Base-by-base conservation (phyloP, 441 rosid species). In the Kokia cookei region DNA sequence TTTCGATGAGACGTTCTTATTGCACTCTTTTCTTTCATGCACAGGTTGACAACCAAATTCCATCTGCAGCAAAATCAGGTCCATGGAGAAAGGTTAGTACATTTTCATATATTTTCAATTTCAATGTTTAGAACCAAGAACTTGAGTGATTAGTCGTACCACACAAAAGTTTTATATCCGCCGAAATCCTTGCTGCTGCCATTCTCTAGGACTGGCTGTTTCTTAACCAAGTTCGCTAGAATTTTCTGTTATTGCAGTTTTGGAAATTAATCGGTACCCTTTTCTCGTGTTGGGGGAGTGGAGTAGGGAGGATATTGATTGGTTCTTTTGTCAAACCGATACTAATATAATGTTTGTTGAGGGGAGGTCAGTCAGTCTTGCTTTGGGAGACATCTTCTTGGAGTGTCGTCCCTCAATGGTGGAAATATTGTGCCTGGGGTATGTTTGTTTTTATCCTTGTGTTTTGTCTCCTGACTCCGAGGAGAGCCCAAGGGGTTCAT, bases 81-180 rank as follows among this genome's bases (percentile, higher is more conserved):
- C 98, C 99, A 60, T 93, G 99, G 98, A 91, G 99, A 81, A 91
- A 95, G 97, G 99, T 91, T 55, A 40, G 89, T 78, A 9, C 43
- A 45, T 14, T 15, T 42, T 13, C 24, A 40, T 42, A 37, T 14
- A 9, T 42, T 43, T 14, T 59, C 65, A 7, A 17, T 24, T 37
- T 15, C 55, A 48, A 66, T 66, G 14, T 66, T 5, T 47, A 13
- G 22, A 48, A 66, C 58, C 37, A 14, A 14, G 57, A 48, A 47
- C 29, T 13, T 64, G 50, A 42, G n/a, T 64, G 11, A 13, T 64
- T 64, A 17, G 50, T 12, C 1, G 7, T 42, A 42, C 13, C 53
- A 4, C 3, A 19, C 29, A 47, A 40, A 64, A 64, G 19, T n/a
- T 3, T 19, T 64, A 4, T 42, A 63, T n/a, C 42, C 1, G 6